Percentiles rank a stretch among this genome's conserved stretches.
Conservation (phyloP, 371 early-diverging fungal genomes). For the Mortierella sp. region DNA sequence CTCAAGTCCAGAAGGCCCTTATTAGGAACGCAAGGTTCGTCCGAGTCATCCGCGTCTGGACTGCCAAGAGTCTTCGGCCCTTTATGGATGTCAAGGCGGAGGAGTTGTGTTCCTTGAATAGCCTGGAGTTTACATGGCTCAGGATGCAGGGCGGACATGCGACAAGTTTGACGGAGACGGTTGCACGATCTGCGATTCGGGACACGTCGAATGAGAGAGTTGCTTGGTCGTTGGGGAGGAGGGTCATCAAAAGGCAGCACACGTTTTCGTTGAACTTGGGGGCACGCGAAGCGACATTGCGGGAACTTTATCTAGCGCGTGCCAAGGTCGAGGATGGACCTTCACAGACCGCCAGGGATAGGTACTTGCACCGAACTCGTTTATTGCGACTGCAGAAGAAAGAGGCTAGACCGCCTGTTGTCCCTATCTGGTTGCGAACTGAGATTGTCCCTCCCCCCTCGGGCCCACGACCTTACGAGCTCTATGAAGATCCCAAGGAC, state of each 20-base stretch:
- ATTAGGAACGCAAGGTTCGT: neutral
- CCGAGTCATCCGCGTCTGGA: slow-evolving; percentile 3
- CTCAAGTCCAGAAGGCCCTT: neutral
- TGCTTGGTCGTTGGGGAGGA: neutral
- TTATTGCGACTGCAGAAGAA: neutral
- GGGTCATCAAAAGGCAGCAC: neutral
- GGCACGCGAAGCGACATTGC: neutral
- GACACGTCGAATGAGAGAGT: neutral
- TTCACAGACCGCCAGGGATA: neutral
- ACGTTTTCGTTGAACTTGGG: neutral
- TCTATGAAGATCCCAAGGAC: slow-evolving; percentile 4
- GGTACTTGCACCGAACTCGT: neutral
- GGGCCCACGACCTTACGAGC: neutral
- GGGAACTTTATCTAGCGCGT: neutral
- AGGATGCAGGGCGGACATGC: neutral
- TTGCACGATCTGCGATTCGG: slow-evolving; percentile 1
- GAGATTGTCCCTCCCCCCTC: neutral
- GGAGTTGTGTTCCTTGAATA: neutral
- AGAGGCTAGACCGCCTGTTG: neutral
- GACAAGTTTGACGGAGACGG: neutral
- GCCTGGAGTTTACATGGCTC: neutral
- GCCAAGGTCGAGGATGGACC: neutral
- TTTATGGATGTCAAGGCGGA: neutral
- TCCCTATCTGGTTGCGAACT: neutral
- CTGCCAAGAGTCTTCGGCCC: slow-evolving; percentile 3